phyloP scores from a whole-genome alignment of 2,329 filamentous ascomycete genomes.

The Pseudogymnoascus sp. region DNA sequence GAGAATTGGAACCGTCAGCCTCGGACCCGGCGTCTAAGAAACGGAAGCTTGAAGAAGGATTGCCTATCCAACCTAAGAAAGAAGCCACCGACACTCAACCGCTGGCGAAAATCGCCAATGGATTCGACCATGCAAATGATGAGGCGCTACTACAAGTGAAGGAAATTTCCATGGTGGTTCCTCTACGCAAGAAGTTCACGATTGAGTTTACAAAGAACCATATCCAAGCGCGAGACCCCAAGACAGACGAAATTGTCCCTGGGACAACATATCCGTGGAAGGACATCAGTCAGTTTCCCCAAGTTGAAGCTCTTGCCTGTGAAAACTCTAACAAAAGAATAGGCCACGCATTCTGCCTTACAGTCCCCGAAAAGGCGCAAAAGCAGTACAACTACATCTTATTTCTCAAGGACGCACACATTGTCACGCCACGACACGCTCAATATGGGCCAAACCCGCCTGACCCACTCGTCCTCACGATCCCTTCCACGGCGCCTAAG shows the following conservation, averaged over 20 bases:
- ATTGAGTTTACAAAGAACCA: slow-evolving; percentile 53
- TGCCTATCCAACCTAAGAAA: slow-evolving; percentile 14
- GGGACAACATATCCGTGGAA: slow-evolving; percentile 52
- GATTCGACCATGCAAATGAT: slow-evolving; percentile 38
- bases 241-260: slow-evolving; percentile 42
- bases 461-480: slow-evolving; percentile 59
- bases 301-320: not conserved
- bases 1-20: slow-evolving; percentile 10
- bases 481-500: slow-evolving; percentile 52
- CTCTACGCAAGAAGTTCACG: slow-evolving; percentile 61
- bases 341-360: slow-evolving; percentile 58
- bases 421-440: slow-evolving; percentile 42
- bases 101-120: slow-evolving; percentile 18
- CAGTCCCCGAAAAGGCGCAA: slow-evolving; percentile 57
- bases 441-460: slow-evolving; percentile 26
- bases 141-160: slow-evolving; percentile 51
- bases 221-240: slow-evolving; percentile 48
- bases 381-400: slow-evolving; percentile 59
- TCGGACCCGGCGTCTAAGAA: slow-evolving; percentile 26
- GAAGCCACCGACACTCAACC: slow-evolving; percentile 11
- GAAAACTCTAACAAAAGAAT: not conserved
- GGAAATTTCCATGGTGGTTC: slow-evolving; percentile 59
- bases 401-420: slow-evolving; percentile 46
- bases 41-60: slow-evolving; percentile 23
- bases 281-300: slow-evolving; percentile 46